Evolutionary conservation across 2,329 filamentous ascomycete species (phyloP), one percentile per base, ranked within the genome.

Genomic region (Ceratocystis alfenasii): DNA sequence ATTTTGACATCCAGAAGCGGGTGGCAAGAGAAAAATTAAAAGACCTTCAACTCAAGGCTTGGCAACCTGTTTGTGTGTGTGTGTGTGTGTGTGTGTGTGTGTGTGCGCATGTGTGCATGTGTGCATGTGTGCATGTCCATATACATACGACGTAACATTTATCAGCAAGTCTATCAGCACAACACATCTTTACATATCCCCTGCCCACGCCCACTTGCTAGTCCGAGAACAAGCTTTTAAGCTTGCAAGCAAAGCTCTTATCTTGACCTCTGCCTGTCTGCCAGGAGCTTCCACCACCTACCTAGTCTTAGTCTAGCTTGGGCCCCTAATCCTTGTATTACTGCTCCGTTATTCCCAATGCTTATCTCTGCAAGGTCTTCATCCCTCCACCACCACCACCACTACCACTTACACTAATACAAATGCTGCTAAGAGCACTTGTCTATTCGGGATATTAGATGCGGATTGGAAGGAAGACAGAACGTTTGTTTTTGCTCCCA

Each of bases 211-310:
- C 36, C n/a, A 22, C 17, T 30, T 33, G 53, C 53, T 30, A 59
- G 28, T 36, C 53, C 15, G n/a, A 10, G 25, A 59, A 36, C 53
- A 59, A 25, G 28, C 53, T 36, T 59, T 59, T 36, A 36, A 36
- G 53, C 53, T 36, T 59, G 53, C 36, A n/a, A 59, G 53, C 53
- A 59, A 25, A 1, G 53, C 25, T n/a, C 53, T 59, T 59, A 59
- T 59, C 53, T 59, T 30, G 53, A 28, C n/a, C 53, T 28, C 22
- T 59, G 53, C 36, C 12, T 12, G 36, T 12, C 28, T 59, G 28
- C 30, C 28, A 59, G 22, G 53, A 59, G 28, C 53, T 59, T 12
- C 25, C 28, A 17, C 22, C 6, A 15, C 22, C 22, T 22, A 22
- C 22, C 22, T 22, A 22, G 22, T 22, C 4, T 15, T 36, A 2